Conservation (phyloP, 495 filamentous ascomycete genomes). For the Xylaria grammica region DNA sequence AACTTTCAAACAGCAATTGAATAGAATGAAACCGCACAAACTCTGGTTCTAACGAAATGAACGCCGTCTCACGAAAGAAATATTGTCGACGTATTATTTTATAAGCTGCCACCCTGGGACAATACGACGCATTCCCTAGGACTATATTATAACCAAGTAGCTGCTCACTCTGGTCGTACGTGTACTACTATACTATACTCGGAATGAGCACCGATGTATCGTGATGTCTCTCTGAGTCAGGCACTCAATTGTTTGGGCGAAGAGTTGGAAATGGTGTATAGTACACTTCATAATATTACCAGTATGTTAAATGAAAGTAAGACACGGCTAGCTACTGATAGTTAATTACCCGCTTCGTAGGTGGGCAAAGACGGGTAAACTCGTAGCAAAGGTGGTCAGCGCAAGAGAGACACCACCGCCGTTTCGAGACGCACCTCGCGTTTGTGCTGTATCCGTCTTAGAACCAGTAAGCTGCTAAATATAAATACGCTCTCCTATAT, state of each 20-base stretch:
- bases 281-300: background rate
- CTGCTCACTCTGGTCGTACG: background rate
- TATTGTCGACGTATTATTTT: no score
- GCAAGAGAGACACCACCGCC: no score
- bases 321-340: background rate
- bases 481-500: background rate
- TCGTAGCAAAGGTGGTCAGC: no score
- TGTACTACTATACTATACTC: conserved; percentile 2
- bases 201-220: conserved; percentile 6
- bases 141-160: background rate
- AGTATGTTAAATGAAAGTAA: conserved; percentile 2
- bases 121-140: no score
- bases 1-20: no score
- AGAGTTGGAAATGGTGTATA: background rate
- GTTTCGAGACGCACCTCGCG: no score
- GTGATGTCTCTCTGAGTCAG: background rate
- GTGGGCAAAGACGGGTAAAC: background rate
- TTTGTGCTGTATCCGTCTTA: no score
- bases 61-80: no score
- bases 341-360: no score
- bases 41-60: no score
- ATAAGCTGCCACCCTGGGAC: no score
- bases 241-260: background rate
- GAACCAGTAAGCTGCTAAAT: conserved; percentile 4
- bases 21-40: no score